phyloP scores from a whole-genome alignment of 208 protist genomes.

The Wallacemonas sp. region DNA sequence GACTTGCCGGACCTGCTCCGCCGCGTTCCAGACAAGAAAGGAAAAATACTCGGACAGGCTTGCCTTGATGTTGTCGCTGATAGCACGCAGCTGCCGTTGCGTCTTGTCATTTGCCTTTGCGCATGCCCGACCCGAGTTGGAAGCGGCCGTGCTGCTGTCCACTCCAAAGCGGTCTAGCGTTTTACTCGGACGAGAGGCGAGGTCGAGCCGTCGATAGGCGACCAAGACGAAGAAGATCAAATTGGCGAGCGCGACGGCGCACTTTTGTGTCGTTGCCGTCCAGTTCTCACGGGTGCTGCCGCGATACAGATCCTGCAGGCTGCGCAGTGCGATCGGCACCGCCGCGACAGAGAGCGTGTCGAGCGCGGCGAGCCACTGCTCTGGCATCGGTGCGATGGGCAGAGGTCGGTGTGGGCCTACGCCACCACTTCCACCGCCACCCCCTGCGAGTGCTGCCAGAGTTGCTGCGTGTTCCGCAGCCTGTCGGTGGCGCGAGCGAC shows the following conservation, averaged over 20 bases:
- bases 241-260: constrained; percentile 32
- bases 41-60: constrained; percentile 21
- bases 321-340: constrained; percentile 26
- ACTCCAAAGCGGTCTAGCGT: background rate
- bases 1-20: constrained; percentile 37
- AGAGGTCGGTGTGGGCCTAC: background rate
- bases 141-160: background rate
- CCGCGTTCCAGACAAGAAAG: constrained; percentile 40
- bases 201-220: constrained; percentile 21
- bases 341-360: constrained; percentile 29
- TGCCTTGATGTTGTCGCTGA: constrained; percentile 11
- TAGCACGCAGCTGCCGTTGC: constrained; percentile 6
- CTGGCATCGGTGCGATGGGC: constrained; percentile 23
- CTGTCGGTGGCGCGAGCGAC: background rate
- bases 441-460: no score
- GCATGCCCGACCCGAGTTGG: background rate
- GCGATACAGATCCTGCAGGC: constrained; percentile 32
- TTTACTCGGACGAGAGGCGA: background rate
- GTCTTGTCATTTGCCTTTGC: constrained; percentile 11
- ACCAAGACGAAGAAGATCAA: constrained; percentile 41
- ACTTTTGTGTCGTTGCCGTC: constrained; percentile 17
- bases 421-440: background rate
- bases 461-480: constrained; percentile 15
- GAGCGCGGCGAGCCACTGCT: constrained; percentile 34
- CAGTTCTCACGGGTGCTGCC: constrained; percentile 3